These are phyloP conservation scores for Alternaria sp. DNA, from an alignment of 2,329 filamentous ascomycete species.

Conservation along the genomic window DNA sequence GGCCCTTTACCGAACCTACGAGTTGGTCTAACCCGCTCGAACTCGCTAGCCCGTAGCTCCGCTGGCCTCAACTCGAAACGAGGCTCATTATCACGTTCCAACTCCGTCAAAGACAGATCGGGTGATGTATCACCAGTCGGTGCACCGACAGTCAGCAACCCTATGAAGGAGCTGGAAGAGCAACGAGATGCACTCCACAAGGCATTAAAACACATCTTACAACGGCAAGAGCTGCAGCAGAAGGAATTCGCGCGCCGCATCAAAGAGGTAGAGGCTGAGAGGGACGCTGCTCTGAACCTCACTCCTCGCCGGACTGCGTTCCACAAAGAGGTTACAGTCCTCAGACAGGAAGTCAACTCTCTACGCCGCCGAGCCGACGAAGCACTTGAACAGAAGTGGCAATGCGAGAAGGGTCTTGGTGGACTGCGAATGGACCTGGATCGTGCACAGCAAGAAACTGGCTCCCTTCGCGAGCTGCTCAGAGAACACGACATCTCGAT, in stretches of 20 bases:
- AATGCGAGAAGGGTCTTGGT: slow-evolving; percentile 86
- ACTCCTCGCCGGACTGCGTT: slow-evolving; percentile 80
- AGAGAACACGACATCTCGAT: slow-evolving; percentile 82
- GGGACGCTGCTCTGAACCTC: slow-evolving; percentile 72
- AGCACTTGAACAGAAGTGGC: slow-evolving; percentile 93
- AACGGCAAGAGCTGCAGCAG: slow-evolving; percentile 84
- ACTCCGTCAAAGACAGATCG: slow-evolving; percentile 50
- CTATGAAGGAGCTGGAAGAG: slow-evolving; percentile 86
- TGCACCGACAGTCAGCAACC: slow-evolving; percentile 34
- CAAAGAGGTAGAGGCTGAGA: slow-evolving; percentile 75
- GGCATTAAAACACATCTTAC: slow-evolving; percentile 82
- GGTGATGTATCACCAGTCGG: slow-evolving; percentile 65
- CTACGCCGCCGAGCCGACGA: slow-evolving; percentile 89
- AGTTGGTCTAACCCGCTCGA: slow-evolving; percentile 68
- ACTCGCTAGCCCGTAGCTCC: slow-evolving; percentile 67
- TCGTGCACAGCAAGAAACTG: slow-evolving; percentile 90
- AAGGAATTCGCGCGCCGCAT: slow-evolving; percentile 84
- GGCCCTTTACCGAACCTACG: slow-evolving; percentile 37
- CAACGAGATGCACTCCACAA: slow-evolving; percentile 92
- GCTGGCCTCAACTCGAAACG: slow-evolving; percentile 49
- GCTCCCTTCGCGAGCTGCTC: slow-evolving; percentile 78
- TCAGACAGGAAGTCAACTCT: slow-evolving; percentile 84
- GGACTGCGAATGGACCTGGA: slow-evolving; percentile 97
- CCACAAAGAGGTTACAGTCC: slow-evolving; percentile 77
- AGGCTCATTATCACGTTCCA: slow-evolving; percentile 60